phyloP scores from a whole-genome alignment of 345 rosid species.

The Populus alba region DNA sequence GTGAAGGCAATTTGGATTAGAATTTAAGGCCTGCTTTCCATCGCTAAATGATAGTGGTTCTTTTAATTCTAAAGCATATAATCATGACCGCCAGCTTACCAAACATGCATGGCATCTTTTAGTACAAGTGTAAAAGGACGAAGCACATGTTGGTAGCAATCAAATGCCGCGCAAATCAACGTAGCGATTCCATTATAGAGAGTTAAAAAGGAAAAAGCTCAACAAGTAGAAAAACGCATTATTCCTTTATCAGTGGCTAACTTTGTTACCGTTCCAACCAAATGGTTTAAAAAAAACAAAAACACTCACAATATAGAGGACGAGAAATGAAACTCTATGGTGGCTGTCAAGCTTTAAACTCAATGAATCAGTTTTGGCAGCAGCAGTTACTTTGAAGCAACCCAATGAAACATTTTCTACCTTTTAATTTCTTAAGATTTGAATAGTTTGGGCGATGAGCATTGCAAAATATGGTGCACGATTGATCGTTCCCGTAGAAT shows the following conservation, averaged over 20 bases:
- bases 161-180: neutral
- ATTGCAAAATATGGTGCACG: conserved; percentile 40
- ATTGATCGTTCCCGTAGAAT: conserved; percentile 48
- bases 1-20: conserved; percentile 6
- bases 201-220: too few relatives aligned
- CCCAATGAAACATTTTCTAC: too few relatives aligned
- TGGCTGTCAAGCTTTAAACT: too few relatives aligned
- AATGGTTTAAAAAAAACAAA: too few relatives aligned
- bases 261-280: neutral
- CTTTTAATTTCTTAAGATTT: neutral
- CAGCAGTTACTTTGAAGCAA: too few relatives aligned
- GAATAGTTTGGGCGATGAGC: neutral
- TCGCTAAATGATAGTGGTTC: neutral
- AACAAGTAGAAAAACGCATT: conserved; percentile 17
- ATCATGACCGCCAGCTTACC: too few relatives aligned
- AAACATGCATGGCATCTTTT: neutral
- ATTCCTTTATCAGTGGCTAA: conserved; percentile 31
- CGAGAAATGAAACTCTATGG: too few relatives aligned
- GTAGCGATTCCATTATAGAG: neutral
- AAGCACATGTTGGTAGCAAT: conserved; percentile 11
- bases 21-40: neutral
- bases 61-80: too few relatives aligned
- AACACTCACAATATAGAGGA: too few relatives aligned
- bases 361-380: too few relatives aligned
- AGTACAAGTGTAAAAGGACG: neutral